Percentiles rank a stretch among this genome's conserved stretches.
phyloP scores from a whole-genome alignment of 2,329 filamentous ascomycete genomes.

The Fonsecaea nubica region DNA sequence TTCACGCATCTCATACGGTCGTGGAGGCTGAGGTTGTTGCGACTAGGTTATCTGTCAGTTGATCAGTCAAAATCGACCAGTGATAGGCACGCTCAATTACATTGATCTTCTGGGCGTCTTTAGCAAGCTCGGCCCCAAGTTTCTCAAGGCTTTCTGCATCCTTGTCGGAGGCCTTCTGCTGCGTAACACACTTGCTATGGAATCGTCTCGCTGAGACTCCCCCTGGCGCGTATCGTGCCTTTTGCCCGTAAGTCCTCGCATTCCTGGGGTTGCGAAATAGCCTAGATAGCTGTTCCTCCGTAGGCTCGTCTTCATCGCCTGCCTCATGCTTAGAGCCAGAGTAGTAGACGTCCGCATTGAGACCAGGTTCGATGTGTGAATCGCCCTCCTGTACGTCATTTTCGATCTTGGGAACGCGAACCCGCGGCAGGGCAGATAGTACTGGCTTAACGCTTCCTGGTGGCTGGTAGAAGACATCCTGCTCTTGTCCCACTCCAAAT shows the following conservation, averaged over 20 bases:
- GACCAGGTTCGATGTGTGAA: constrained; percentile 49
- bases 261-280: constrained; percentile 66
- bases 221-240: constrained; percentile 41
- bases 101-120: constrained; percentile 47
- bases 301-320: constrained; percentile 48
- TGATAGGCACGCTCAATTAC: constrained; percentile 33
- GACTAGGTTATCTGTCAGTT: constrained; percentile 54
- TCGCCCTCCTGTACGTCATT: constrained; percentile 55
- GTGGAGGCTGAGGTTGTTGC: constrained; percentile 40
- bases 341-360: constrained; percentile 65
- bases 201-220: constrained; percentile 24
- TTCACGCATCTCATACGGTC: constrained; percentile 75
- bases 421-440: constrained; percentile 60
- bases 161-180: constrained; percentile 34
- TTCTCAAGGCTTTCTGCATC: constrained; percentile 52
- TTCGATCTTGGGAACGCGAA: constrained; percentile 62
- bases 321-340: constrained; percentile 41
- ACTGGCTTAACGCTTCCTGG: constrained; percentile 55
- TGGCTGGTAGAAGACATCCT: constrained; percentile 64
- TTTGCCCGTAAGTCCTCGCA: constrained; percentile 62
- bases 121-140: constrained; percentile 56
- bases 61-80: constrained; percentile 48
- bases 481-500: constrained; percentile 58
- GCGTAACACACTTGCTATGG: constrained; percentile 29
- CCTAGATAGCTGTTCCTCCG: constrained; percentile 65